phyloP scores from a whole-genome alignment of 345 rosid genomes.

The Punica granatum region DNA sequence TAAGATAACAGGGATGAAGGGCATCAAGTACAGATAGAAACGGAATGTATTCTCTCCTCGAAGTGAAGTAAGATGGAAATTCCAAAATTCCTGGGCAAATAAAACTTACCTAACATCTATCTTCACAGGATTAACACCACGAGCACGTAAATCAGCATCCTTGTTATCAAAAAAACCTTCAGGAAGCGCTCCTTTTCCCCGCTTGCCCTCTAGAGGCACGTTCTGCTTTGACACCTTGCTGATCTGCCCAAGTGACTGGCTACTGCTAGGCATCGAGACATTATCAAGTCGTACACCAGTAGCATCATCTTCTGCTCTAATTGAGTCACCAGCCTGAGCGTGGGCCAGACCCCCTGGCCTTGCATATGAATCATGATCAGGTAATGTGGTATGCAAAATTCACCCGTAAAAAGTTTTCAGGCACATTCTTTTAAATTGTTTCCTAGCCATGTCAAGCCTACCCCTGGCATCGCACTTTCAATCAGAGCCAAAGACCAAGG shows the following conservation, averaged over 20 bases:
- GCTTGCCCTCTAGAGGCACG: slow-evolving; percentile 33
- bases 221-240: slow-evolving; percentile 16
- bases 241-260: slow-evolving; percentile 29
- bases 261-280: slow-evolving; percentile 9
- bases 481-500: not conserved
- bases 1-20: not conserved
- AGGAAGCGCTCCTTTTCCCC: slow-evolving; percentile 67
- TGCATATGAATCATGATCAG: not conserved
- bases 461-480: not conserved
- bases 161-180: slow-evolving; percentile 90
- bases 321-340: slow-evolving; percentile 8
- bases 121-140: slow-evolving; percentile 84
- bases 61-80: not conserved
- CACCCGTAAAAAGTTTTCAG: not conserved
- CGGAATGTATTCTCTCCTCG: not conserved
- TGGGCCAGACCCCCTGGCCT: slow-evolving; percentile 8
- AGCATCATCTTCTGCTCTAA: slow-evolving; percentile 11
- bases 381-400: not conserved
- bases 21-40: not conserved
- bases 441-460: not conserved
- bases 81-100: not conserved
- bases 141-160: slow-evolving; percentile 96
- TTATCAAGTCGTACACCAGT: slow-evolving; percentile 16
- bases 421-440: not conserved
- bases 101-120: slow-evolving; percentile 80